Evolutionary conservation across 805 yeast species (phyloP).

Genomic region (Saccharomyces eubayanus): DNA sequence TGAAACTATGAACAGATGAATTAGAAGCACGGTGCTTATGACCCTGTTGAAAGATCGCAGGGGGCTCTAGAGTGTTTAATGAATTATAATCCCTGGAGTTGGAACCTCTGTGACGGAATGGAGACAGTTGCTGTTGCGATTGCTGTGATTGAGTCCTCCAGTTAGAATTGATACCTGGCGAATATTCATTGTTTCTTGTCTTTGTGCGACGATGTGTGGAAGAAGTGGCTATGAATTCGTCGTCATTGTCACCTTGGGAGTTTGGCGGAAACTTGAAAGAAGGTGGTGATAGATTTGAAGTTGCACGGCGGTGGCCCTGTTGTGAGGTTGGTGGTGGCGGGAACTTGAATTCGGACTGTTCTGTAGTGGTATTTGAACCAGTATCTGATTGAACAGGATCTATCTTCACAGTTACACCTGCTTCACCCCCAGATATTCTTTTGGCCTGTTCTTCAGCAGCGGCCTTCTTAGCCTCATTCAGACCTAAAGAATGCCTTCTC

Average conservation of each 20-base stretch:
- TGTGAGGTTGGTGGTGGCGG: slow-evolving; percentile 29
- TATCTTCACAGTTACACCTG: slow-evolving; percentile 18
- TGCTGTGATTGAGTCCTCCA: slow-evolving; percentile 51
- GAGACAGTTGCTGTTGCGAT: slow-evolving; percentile 29
- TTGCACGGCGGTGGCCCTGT: slow-evolving; percentile 18
- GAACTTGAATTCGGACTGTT: slow-evolving; percentile 22
- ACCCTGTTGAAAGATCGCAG: slow-evolving; percentile 57
- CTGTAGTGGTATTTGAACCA: slow-evolving; percentile 2
- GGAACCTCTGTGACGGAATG: slow-evolving; percentile 27
- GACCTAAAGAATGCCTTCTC: slow-evolving; percentile 86
- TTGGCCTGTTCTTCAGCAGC: slow-evolving; percentile 89
- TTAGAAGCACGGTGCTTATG: slow-evolving; percentile 71
- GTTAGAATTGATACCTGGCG: slow-evolving; percentile 42
- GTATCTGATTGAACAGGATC: slow-evolving; percentile 4
- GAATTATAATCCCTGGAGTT: slow-evolving; percentile 23
- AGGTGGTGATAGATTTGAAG: slow-evolving; percentile 36
- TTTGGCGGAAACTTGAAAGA: slow-evolving; percentile 59
- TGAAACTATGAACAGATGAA: slow-evolving; percentile 48
- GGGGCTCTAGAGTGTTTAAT: slow-evolving; percentile 28
- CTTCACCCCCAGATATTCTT: slow-evolving; percentile 31
- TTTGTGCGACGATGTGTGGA: slow-evolving; percentile 27
- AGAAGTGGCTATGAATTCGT: slow-evolving; percentile 24
- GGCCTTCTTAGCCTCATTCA: slow-evolving; percentile 88
- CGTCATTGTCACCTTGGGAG: slow-evolving; percentile 13
- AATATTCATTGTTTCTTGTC: slow-evolving; percentile 20